These are phyloP conservation scores for Exophiala dermatitidis DNA, from an alignment of 2,329 filamentous ascomycete genomes.

Conservation along the genomic window DNA sequence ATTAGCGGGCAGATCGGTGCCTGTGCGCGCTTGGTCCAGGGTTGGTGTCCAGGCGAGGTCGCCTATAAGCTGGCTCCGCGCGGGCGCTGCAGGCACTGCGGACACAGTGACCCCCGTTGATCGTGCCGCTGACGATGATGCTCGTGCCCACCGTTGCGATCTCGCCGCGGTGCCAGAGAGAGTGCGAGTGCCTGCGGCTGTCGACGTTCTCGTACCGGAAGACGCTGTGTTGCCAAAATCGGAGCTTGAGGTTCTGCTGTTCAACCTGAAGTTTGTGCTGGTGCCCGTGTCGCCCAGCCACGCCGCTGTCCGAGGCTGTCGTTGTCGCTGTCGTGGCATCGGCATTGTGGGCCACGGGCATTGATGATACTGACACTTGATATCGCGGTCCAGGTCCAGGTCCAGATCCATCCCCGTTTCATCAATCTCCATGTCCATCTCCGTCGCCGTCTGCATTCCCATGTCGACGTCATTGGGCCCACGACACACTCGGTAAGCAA, in stretches of 20 bases:
- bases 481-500: background rate
- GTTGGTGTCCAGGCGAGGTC: background rate
- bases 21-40: background rate
- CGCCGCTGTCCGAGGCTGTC: background rate
- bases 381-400: too few relatives aligned
- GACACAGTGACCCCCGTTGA: too few relatives aligned
- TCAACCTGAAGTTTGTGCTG: background rate
- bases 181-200: too few relatives aligned
- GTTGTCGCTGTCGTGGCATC: background rate
- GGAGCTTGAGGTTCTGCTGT: too few relatives aligned
- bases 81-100: too few relatives aligned
- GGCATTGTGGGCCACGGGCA: too few relatives aligned
- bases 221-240: too few relatives aligned
- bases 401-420: background rate
- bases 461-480: constrained; percentile 12
- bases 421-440: background rate
- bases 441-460: background rate
- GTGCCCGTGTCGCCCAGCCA: background rate
- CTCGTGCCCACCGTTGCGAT: too few relatives aligned
- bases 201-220: too few relatives aligned
- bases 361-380: too few relatives aligned
- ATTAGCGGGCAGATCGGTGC: background rate
- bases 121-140: too few relatives aligned
- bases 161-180: too few relatives aligned
- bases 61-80: background rate